Percentiles rank a stretch among this genome's conserved stretches.
Evolutionary conservation across 2,329 filamentous ascomycete genomes (phyloP).

Genomic region (Aplosporella prunicola): DNA sequence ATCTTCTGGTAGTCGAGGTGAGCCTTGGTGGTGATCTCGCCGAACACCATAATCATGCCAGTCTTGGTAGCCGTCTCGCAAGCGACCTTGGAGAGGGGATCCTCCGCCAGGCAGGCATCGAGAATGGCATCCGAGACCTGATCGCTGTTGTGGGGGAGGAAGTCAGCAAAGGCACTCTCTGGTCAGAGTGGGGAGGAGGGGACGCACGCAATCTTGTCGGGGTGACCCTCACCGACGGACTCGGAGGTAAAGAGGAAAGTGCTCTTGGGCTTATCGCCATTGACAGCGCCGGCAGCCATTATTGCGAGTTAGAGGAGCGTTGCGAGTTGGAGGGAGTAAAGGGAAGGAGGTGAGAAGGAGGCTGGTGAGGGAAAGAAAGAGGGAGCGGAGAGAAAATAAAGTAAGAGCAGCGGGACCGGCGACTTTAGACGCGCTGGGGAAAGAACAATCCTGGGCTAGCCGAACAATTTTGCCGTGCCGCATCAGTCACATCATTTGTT

Average conservation of each 20-base stretch:
- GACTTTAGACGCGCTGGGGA: no score
- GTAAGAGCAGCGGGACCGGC: slow-evolving; percentile 14
- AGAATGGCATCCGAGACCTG: slow-evolving; percentile 98
- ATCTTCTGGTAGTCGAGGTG: slow-evolving; percentile 96
- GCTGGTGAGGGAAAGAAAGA: slow-evolving; percentile 18
- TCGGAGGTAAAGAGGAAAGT: slow-evolving; percentile 43
- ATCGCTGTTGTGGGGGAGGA: slow-evolving; percentile 44
- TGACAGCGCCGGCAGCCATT: slow-evolving; percentile 9
- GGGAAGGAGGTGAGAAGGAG: slow-evolving; percentile 15
- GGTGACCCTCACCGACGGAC: slow-evolving; percentile 53
- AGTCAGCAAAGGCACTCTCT: neutral
- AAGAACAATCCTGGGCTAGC: no score
- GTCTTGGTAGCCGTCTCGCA: slow-evolving; percentile 99
- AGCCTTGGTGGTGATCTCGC: slow-evolving; percentile 94
- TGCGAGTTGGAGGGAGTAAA: neutral
- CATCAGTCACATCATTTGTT: slow-evolving; percentile 5
- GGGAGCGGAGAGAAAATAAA: slow-evolving; percentile 16
- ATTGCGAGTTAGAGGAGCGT: neutral
- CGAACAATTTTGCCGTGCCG: no score
- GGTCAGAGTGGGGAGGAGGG: neutral
- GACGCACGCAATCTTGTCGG: slow-evolving; percentile 79
- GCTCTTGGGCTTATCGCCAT: slow-evolving; percentile 16
- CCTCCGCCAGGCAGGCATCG: slow-evolving; percentile 90
- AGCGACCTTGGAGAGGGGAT: slow-evolving; percentile 95
- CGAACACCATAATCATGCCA: slow-evolving; percentile 82